Evolutionary conservation across 2,329 filamentous ascomycete species (phyloP).

Genomic region (Epichloe festucae): DNA sequence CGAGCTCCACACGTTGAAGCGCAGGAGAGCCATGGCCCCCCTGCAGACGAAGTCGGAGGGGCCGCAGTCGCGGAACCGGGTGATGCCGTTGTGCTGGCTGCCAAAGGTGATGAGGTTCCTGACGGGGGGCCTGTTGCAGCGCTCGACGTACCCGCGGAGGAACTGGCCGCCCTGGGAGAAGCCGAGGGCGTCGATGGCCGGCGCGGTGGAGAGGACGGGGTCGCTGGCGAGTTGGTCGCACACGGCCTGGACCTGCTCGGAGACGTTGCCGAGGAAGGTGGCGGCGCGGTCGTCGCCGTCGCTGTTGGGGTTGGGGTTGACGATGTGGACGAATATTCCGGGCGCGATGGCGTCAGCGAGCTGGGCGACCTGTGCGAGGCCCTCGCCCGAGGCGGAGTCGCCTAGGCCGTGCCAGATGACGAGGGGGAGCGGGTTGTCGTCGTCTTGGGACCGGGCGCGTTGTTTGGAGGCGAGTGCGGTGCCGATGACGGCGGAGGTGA

Average conservation of each 20-base stretch:
- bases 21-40: constrained; percentile 63
- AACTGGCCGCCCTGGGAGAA: constrained; percentile 97
- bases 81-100: constrained; percentile 85
- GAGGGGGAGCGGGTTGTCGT: constrained; percentile 64
- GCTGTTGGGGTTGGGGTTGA: constrained; percentile 2
- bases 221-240: constrained; percentile 66
- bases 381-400: constrained; percentile 64
- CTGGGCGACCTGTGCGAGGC: constrained; percentile 61
- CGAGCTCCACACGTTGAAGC: constrained; percentile 64
- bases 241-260: constrained; percentile 60
- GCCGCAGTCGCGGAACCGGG: constrained; percentile 64
- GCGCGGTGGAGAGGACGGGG: constrained; percentile 68
- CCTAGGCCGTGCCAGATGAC: constrained; percentile 85
- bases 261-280: constrained; percentile 86
- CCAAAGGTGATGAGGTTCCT: constrained; percentile 78
- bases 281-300: constrained; percentile 61
- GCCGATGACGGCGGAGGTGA: constrained; percentile 7
- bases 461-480: constrained; percentile 20
- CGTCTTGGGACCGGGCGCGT: constrained; percentile 19
- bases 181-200: constrained; percentile 78
- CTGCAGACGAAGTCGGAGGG: constrained; percentile 67
- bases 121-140: constrained; percentile 71
- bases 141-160: constrained; percentile 78
- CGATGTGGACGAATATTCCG: constrained; percentile 35
- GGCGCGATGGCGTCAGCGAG: constrained; percentile 72